Percentiles rank a stretch among this genome's conserved stretches.
phyloP scores from a whole-genome alignment of 306 rosid genomes.

The Crotalaria pallida region DNA sequence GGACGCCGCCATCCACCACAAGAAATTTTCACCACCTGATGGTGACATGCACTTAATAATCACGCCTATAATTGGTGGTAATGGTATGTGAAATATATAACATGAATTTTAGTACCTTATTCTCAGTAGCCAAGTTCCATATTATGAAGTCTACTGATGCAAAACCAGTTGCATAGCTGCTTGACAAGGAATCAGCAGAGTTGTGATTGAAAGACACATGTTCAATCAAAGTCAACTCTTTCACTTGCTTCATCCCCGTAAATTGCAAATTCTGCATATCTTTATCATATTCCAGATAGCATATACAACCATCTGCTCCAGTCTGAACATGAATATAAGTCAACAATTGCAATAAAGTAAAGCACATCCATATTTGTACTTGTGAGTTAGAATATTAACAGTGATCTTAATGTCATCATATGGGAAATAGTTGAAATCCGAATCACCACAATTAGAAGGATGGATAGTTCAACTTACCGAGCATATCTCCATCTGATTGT shows the following conservation, averaged over 20 bases:
- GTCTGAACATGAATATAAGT: constrained; percentile 53
- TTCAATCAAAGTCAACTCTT: constrained; percentile 75
- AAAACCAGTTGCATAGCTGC: constrained; percentile 81
- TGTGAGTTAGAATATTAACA: not conserved
- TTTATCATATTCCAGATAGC: constrained; percentile 71
- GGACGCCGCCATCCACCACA: constrained; percentile 99
- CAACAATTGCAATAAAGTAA: constrained; percentile 6
- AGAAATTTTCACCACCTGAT: constrained; percentile 73
- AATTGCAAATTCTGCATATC: constrained; percentile 64
- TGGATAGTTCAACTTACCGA: constrained; percentile 47
- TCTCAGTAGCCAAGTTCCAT: constrained; percentile 76
- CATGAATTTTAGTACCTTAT: constrained; percentile 47
- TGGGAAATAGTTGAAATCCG: not conserved
- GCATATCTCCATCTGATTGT: constrained; percentile 56
- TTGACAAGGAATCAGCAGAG: constrained; percentile 30
- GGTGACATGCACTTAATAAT: constrained; percentile 10
- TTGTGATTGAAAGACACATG: constrained; percentile 40
- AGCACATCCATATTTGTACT: not conserved
- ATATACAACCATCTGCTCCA: constrained; percentile 95
- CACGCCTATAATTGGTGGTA: constrained; percentile 8
- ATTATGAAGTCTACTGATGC: constrained; percentile 78
- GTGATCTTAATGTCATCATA: not conserved
- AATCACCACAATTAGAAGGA: constrained; percentile 9
- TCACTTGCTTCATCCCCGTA: constrained; percentile 91
- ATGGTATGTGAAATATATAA: constrained; percentile 1